Evolutionary conservation across 805 yeast species (phyloP), one percentile per base, ranked within the genome.

Genomic region (Yamadazyma paraphyllophila): DNA sequence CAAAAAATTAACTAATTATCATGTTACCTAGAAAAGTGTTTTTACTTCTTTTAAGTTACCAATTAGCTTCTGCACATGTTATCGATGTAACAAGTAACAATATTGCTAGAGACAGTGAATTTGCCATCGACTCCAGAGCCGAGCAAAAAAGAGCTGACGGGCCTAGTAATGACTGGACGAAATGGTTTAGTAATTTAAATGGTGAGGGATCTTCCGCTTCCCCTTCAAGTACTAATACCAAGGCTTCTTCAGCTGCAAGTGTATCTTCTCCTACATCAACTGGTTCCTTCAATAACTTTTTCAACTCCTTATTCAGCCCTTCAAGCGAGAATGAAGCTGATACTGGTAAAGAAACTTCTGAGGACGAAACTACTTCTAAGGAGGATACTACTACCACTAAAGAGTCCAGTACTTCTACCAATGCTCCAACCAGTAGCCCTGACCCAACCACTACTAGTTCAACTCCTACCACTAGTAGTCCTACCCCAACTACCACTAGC

Each of bases 41-140:
- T 24, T 13, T 39, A 24, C 7, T 39, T 29, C 7, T 44, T n/a
- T 35, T 44, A 14, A 26, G 39, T 9, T 27, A 12, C n/a, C 40
- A 44, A 13, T 15, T 44, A 8, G 41, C 32, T 17, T 27, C 43
- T 4, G 12, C 40, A 9, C 20, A 15, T 32, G 32, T 43, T 12
- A 39, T 47, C 26, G 49, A 46, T 37, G 35, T 46, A 4, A 41
- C 49, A 9, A 41, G 45, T 34, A 41, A 41, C 32, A 46, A 41
- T 14, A 8, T 20, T 7, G 32, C 32, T 38, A 13, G 13, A 24
- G 24, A 24, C 7, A 39, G 43, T 17, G 37, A 39, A 14, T 42
- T 42, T 15, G 17, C n/a, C n/a, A 33, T 37, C 3, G 40, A 36
- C 4, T 26, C 15, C 13, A 9, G 7, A 2, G 37, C 7, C 3